Percentiles rank a stretch among this genome's conserved stretches.
These are phyloP conservation scores for Ramaria sp. DNA, from an alignment of 768 basidiomycete species.

Conservation along the genomic window DNA sequence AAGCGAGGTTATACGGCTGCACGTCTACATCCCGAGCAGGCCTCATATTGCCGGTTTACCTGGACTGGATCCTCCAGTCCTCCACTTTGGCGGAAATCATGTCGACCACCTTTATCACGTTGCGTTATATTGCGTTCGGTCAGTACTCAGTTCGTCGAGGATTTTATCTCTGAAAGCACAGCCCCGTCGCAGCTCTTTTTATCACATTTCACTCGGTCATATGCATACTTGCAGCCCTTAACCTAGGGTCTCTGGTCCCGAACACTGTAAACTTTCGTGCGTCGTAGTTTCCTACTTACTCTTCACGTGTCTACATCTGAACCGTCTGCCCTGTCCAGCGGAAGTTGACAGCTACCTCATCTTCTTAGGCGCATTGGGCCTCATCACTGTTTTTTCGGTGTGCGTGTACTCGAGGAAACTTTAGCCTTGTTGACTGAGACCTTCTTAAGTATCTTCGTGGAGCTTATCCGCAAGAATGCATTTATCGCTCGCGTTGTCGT, in stretches of 20 bases:
- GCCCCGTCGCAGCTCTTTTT: background rate
- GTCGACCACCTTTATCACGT: constrained; percentile 34
- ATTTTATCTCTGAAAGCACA: background rate
- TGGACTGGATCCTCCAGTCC: constrained; percentile 12
- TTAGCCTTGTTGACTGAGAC: background rate
- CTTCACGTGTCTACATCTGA: constrained; percentile 7
- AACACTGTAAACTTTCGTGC: constrained; percentile 3
- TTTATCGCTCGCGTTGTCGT: constrained; percentile 60
- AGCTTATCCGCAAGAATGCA: constrained; percentile 40
- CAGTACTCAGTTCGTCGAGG: constrained; percentile 13
- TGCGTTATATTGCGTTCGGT: constrained; percentile 58
- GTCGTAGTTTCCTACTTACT: constrained; percentile 1
- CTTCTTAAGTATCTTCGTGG: constrained; percentile 40
- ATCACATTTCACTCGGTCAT: constrained; percentile 54
- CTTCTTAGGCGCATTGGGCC: constrained; percentile 46
- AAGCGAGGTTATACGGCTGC: background rate
- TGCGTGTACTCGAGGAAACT: constrained; percentile 21
- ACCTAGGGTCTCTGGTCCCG: constrained; percentile 27
- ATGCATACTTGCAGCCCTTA: constrained; percentile 61
- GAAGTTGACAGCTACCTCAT: constrained; percentile 51
- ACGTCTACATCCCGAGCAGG: background rate
- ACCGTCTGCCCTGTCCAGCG: constrained; percentile 18
- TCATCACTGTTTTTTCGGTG: constrained; percentile 50
- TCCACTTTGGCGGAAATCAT: constrained; percentile 28
- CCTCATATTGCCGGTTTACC: constrained; percentile 1